Percentiles rank a stretch among this genome's conserved stretches.
phyloP scores from a whole-genome alignment of 2,329 filamentous ascomycete species.

The Colletotrichum liaoningense region DNA sequence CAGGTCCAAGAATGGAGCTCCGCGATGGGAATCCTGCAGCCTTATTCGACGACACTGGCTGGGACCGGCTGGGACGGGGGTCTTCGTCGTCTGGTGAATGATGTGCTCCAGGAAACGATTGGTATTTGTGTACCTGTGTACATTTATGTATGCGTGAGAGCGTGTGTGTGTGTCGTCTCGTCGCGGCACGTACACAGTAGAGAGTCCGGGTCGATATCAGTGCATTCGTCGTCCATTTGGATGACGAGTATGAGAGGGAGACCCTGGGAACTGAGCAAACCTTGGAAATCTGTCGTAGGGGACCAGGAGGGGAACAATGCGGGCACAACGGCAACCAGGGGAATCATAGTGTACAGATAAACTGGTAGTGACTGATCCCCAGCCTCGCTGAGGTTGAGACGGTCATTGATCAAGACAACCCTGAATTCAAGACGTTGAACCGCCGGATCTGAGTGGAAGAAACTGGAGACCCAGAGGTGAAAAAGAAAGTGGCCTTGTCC shows the following conservation, averaged over 20 bases:
- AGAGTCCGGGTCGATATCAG: not conserved
- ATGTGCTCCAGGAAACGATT: constrained; percentile 26
- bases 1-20: constrained; percentile 23
- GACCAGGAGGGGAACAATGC: constrained; percentile 23
- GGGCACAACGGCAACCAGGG: not conserved
- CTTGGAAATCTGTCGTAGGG: not conserved
- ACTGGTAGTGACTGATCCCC: not conserved
- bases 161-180: not conserved
- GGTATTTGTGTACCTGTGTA: constrained; percentile 1
- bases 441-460: not conserved
- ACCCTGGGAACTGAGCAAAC: constrained; percentile 16
- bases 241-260: constrained; percentile 22
- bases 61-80: constrained; percentile 2
- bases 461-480: not conserved
- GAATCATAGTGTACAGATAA: not conserved
- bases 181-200: constrained; percentile 1
- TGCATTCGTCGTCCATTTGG: not conserved
- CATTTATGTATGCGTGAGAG: not conserved
- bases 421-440: not conserved
- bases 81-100: constrained; percentile 30
- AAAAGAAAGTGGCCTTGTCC: constrained; percentile 4
- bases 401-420: not conserved
- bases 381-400: not conserved
- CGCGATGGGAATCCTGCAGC: constrained; percentile 23
- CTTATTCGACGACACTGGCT: constrained; percentile 33